Conservation (phyloP, 345 rosid genomes). For the Litchi chinensis region DNA sequence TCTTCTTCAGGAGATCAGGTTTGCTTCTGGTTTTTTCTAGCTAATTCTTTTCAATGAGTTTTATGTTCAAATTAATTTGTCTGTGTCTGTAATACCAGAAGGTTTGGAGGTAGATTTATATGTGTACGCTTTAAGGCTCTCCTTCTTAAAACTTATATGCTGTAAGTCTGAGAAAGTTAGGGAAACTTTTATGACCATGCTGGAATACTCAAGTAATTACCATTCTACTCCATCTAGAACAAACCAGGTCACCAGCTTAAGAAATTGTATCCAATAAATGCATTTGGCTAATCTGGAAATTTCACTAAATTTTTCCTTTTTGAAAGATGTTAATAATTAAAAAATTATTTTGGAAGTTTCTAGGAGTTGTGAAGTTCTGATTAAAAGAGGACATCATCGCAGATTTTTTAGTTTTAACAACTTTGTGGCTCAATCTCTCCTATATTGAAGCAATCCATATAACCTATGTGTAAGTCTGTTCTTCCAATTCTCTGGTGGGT, state of each 20-base stretch:
- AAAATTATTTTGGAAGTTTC: not conserved
- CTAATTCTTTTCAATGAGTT: not conserved
- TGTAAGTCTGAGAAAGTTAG: not conserved
- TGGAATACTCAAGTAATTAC: not conserved
- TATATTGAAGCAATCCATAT: not conserved
- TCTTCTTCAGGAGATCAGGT: conserved; percentile 87
- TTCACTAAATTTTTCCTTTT: not conserved
- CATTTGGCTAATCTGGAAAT: not conserved
- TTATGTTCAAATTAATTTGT: conserved; percentile 5
- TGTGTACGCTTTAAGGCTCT: not conserved
- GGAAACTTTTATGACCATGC: not conserved
- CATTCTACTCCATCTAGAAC: not conserved
- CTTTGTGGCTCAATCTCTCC: not conserved
- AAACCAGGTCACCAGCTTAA: not conserved
- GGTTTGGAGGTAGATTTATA: not conserved
- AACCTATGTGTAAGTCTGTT: not conserved
- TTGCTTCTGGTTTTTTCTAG: conserved; percentile 19
- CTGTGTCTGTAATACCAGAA: not conserved
- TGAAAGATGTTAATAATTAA: not conserved
- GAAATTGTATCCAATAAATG: not conserved
- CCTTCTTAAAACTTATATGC: not conserved
- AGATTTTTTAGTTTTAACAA: not conserved
- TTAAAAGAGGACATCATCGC: not conserved
- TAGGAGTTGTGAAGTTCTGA: not conserved
- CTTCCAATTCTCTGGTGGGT: not conserved